phyloP scores from a whole-genome alignment of 495 filamentous ascomycete genomes.

The Rusavskia elegans region DNA sequence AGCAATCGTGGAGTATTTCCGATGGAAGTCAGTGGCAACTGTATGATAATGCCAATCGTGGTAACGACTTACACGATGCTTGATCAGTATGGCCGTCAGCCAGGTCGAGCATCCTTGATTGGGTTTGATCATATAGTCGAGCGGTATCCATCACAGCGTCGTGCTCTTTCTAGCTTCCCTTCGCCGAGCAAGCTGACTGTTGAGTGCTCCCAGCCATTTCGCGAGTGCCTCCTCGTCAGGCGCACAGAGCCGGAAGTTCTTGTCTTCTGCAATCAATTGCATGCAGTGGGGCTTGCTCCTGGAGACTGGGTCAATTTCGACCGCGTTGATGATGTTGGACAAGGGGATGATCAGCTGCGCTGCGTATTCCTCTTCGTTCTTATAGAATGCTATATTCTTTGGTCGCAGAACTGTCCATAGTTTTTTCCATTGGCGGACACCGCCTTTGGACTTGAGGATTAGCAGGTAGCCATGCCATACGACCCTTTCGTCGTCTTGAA shows the following conservation, averaged over 20 bases:
- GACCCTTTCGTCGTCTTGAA: conserved; percentile 48
- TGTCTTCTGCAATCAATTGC: conserved; percentile 90
- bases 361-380: conserved; percentile 83
- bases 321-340: conserved; percentile 69
- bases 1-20: too few species aligned
- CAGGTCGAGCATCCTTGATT: too few species aligned
- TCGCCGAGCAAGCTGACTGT: conserved; percentile 52
- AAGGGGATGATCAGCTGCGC: conserved; percentile 71
- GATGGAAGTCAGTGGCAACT: too few species aligned
- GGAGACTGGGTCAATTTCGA: conserved; percentile 80
- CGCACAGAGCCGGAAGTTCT: conserved; percentile 77
- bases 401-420: conserved; percentile 86
- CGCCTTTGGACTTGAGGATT: conserved; percentile 70
- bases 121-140: too few species aligned
- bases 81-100: too few species aligned
- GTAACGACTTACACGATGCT: too few species aligned
- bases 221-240: conserved; percentile 67
- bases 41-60: too few species aligned
- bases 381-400: conserved; percentile 78
- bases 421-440: conserved; percentile 86
- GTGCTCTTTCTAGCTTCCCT: neutral
- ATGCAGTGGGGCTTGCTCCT: conserved; percentile 72
- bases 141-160: too few species aligned
- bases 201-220: conserved; percentile 75
- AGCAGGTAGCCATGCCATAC: conserved; percentile 87